Base-by-base conservation (phyloP, 2,329 filamentous ascomycete species). In the Westerdykella aurantiaca region DNA sequence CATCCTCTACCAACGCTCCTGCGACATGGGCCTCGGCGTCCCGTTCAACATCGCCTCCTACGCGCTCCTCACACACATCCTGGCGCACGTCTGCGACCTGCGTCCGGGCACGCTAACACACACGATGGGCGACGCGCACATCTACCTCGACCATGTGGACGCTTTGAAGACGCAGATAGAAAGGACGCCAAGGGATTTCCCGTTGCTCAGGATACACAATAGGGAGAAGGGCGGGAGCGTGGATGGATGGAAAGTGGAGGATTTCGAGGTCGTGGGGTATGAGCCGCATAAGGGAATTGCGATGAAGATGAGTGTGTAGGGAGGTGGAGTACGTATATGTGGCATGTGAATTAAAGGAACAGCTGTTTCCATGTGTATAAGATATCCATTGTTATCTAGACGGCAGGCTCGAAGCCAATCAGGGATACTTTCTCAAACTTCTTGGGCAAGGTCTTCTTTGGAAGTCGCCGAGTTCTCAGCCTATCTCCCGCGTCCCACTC, bases 31-130 rank as follows among this genome's bases (percentile, higher is more conserved):
- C 0, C 81, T 98, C 0, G 93, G 90, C 6, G 89, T 97, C 17
- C 93, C 93, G 1, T 98, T 98, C 74, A 98, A 98, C 67, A 97
- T 98, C 58, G 93, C 91, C 1, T 87, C 81, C 51, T 98, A 98
- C 70, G 89, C 93, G 29, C 74, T 98, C 44, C 74, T 98, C 34
- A 96, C 90, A 34, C 90, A 97, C 67, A 97, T 98, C 85, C 72
- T 98, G 38, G 91, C 93, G 1, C 84, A 90, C 63, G 88, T 86
- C 10, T 89, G 86, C 61, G 84, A 90, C 54, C 69, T 98, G 43
- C 79, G 87, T 1, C 89, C 93, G 0, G 93, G 91, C 0, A 91
- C 81, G 41, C 77, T 98, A 49, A 93, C 89, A 33, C 93, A 97
- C 68, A 89, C 89, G 39, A 95, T 98, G 89, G 93, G 93, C 12